These are phyloP conservation scores for Spiromastix sp. DNA, from an alignment of 2,329 filamentous ascomycete species.

Conservation along the genomic window DNA sequence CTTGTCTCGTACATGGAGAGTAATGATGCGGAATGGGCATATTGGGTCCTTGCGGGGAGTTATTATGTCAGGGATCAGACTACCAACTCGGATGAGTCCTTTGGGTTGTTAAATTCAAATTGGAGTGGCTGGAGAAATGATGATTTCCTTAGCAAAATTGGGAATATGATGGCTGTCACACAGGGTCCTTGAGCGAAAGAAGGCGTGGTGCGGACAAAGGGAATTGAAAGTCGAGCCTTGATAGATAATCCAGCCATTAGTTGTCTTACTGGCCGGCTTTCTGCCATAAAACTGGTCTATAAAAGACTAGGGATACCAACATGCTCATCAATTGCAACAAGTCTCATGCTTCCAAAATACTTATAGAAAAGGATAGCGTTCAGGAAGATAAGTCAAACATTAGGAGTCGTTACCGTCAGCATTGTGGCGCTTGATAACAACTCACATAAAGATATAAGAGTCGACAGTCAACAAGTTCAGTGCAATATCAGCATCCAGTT, in stretches of 20 bases:
- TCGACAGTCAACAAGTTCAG: constrained; percentile 15
- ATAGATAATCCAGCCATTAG: too few species aligned
- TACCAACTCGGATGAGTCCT: constrained; percentile 44
- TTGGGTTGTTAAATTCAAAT: constrained; percentile 38
- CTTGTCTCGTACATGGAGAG: constrained; percentile 42
- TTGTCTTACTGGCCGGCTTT: too few species aligned
- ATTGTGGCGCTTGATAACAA: too few species aligned
- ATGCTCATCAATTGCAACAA: too few species aligned
- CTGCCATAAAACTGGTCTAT: too few species aligned
- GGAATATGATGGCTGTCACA: constrained; percentile 31
- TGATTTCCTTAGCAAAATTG: constrained; percentile 23
- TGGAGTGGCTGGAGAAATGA: constrained; percentile 35
- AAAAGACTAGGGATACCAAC: too few species aligned
- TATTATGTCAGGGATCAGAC: constrained; percentile 47
- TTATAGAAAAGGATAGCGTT: too few species aligned
- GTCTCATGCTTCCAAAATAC: too few species aligned
- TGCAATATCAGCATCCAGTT: constrained; percentile 12
- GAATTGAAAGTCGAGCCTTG: too few species aligned
- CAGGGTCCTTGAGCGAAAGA: constrained; percentile 27
- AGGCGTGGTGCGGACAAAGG: not conserved
- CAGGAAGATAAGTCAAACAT: too few species aligned
- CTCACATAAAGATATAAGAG: too few species aligned
- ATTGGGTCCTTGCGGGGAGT: constrained; percentile 49
- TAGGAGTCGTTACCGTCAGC: too few species aligned
- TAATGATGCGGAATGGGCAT: constrained; percentile 51